Evolutionary conservation across 2,329 filamentous ascomycete genomes (phyloP).

Genomic region (Annulohypoxylon truncatum): DNA sequence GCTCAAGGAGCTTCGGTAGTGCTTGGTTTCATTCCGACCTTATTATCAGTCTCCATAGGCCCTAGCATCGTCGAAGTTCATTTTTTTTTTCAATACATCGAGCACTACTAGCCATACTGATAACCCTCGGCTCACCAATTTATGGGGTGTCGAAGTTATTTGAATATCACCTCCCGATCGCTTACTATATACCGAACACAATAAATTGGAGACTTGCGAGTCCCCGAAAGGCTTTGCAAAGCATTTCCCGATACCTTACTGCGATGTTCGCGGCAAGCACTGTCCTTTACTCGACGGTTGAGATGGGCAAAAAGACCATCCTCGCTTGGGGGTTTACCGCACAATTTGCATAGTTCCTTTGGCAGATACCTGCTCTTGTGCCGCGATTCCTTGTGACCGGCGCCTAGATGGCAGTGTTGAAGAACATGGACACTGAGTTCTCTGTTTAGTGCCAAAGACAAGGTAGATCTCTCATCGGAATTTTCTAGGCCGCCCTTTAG

Average conservation of each 20-base stretch:
- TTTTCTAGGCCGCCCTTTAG: neutral
- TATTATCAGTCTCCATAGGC: neutral
- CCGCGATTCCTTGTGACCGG: neutral
- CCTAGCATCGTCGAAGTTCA: neutral
- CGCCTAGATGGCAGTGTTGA: neutral
- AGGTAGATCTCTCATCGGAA: neutral
- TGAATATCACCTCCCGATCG: neutral
- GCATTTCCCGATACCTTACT: neutral
- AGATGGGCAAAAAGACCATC: conserved; percentile 1
- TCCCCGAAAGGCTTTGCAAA: neutral
- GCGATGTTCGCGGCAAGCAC: neutral
- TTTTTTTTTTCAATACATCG: neutral
- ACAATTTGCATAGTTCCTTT: neutral
- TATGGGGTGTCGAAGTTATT: neutral
- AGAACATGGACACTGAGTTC: neutral
- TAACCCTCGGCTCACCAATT: neutral
- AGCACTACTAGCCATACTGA: neutral
- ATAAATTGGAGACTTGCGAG: neutral
- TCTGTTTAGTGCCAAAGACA: no score
- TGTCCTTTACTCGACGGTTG: neutral
- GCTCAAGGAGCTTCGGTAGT: neutral
- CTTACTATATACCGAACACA: neutral
- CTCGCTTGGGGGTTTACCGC: conserved; percentile 10
- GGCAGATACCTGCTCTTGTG: neutral
- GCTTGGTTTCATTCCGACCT: neutral